Percentiles rank a stretch among this genome's conserved stretches.
Evolutionary conservation across 345 rosid species (phyloP).

Genomic region (Heritiera littoralis): DNA sequence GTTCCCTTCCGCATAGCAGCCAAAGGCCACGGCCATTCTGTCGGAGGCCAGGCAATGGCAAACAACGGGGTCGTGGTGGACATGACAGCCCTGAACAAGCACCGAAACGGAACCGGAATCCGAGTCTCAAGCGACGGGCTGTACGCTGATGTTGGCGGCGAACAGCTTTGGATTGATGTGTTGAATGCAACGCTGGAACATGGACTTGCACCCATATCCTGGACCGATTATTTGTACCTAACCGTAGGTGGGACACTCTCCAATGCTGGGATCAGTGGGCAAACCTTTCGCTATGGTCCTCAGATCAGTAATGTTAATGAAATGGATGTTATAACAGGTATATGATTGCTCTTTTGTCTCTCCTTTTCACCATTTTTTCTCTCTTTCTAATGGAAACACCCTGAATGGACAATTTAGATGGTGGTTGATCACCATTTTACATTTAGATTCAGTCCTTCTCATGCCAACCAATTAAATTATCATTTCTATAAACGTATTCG

Average conservation of each 20-base stretch:
- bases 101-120: conserved; percentile 30
- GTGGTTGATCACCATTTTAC: conserved; percentile 6
- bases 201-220: conserved; percentile 75
- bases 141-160: conserved; percentile 79
- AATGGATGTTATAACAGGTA: conserved; percentile 90
- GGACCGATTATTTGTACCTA: conserved; percentile 86
- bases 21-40: conserved; percentile 73
- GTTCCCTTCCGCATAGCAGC: conserved; percentile 63
- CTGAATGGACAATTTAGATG: conserved; percentile 1
- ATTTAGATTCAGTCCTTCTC: not conserved
- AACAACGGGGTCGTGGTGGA: conserved; percentile 66
- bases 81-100: conserved; percentile 52
- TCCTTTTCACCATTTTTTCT: not conserved
- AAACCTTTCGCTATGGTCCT: conserved; percentile 81
- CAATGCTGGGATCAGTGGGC: conserved; percentile 95
- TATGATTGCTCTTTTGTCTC: conserved; percentile 12
- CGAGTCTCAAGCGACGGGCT: conserved; percentile 26
- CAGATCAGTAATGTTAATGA: conserved; percentile 88
- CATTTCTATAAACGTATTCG: not conserved
- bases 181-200: conserved; percentile 39
- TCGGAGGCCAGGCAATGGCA: conserved; percentile 78
- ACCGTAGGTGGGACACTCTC: conserved; percentile 94
- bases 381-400: not conserved
- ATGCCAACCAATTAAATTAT: not conserved
- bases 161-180: conserved; percentile 81